phyloP scores from a whole-genome alignment of 306 rosid genomes.

The Sicyos edulis region DNA sequence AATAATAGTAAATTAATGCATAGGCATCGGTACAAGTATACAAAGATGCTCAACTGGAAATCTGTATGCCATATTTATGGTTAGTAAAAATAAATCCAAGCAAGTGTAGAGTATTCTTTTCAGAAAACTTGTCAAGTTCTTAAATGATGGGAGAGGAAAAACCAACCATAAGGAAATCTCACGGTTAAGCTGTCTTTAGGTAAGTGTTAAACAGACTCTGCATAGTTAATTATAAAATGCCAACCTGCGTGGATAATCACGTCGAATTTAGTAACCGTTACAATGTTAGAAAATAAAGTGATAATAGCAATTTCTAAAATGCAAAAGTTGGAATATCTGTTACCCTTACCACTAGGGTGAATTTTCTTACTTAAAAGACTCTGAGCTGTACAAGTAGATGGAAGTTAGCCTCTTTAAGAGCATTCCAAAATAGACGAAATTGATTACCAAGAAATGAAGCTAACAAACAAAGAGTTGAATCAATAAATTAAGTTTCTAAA shows the following conservation, averaged over 20 bases:
- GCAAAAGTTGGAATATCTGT: slow-evolving; percentile 18
- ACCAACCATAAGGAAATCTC: slow-evolving; percentile 2
- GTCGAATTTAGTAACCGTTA: slow-evolving; percentile 17
- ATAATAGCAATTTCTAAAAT: slow-evolving; percentile 11
- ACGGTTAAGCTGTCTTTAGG: slow-evolving; percentile 18
- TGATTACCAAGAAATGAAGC: slow-evolving; percentile 15
- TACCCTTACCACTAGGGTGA: slow-evolving; percentile 16
- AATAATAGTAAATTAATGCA: slow-evolving; percentile 14
- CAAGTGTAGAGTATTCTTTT: slow-evolving; percentile 6
- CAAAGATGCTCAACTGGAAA: slow-evolving; percentile 20
- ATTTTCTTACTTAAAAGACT: slow-evolving; percentile 14
- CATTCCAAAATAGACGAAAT: slow-evolving; percentile 15
- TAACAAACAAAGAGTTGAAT: neutral
- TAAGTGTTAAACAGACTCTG: slow-evolving; percentile 11
- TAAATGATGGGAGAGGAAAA: slow-evolving; percentile 7
- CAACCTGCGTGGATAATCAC: slow-evolving; percentile 17
- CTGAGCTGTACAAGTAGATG: slow-evolving; percentile 20
- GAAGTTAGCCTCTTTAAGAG: slow-evolving; percentile 21
- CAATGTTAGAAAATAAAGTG: slow-evolving; percentile 13
- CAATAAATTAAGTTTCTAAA: slow-evolving; percentile 9
- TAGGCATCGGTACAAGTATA: neutral
- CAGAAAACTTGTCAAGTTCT: slow-evolving; percentile 7
- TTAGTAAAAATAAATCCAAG: slow-evolving; percentile 13
- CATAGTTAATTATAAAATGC: slow-evolving; percentile 16
- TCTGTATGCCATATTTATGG: slow-evolving; percentile 7